Base-by-base conservation (phyloP, 1,284 basidiomycete species). In the Irpex rosettiformis region DNA sequence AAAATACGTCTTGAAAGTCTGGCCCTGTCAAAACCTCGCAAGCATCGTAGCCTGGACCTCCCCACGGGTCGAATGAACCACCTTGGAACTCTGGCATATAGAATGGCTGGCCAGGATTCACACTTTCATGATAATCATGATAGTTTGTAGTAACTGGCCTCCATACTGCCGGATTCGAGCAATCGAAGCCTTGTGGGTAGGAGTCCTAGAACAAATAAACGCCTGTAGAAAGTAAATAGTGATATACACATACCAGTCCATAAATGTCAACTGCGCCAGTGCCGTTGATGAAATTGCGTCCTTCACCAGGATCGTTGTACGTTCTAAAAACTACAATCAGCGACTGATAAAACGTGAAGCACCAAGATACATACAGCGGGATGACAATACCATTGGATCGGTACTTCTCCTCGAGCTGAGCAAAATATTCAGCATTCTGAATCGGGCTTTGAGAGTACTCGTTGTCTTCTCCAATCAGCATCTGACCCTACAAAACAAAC, bases 31-130 rank as follows among this genome's bases (percentile, higher is more conserved):
- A 74, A 2, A 78, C 72, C 22, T 76, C 73, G 64, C 82, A 84
- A 5, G 74, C 67, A 22, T 79, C 73, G 61, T 82, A 83, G 18
- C 80, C 85, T 54, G 86, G 84, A 13, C 84, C 83, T 6, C 84
- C 86, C 88, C 88, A 90, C 7, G 88, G 81, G 67, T 92, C 89
- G 62, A 82, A 90, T 4, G 88, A 77, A 5, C 89, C 89, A 18
- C 76, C 69, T 62, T 69, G 64, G 59, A 74, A 73, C 61, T 81
- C 86, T 6, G 87, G 87, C 59, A 88, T 79, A 67, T 87, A 88
- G 70, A 78, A 83, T 2, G 86, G 79, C 64, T 88, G 79, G 25
- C 78, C 77, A 0, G 85, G 85, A 64, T 85, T 84, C 7, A 76
- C 79, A 11, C 73, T 42, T 42, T 70, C 70, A 66, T 89, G 86